phyloP scores from a whole-genome alignment of 306 rosid genomes.

The Ceratonia siliqua region DNA sequence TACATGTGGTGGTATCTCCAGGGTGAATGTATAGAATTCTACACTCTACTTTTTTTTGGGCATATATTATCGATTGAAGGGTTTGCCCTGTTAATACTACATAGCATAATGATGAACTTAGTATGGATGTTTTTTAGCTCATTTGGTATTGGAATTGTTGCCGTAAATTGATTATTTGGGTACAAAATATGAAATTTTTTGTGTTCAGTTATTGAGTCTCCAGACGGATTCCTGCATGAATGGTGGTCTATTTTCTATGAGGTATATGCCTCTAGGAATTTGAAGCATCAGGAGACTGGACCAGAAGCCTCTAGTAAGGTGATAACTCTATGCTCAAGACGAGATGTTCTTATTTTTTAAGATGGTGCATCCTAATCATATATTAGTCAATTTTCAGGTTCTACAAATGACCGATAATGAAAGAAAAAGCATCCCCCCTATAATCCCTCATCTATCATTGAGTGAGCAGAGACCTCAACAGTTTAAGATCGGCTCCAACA shows the following conservation, averaged over 20 bases:
- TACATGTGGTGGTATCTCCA: not conserved
- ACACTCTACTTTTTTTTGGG: not conserved
- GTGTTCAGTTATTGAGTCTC: slow-evolving; percentile 38
- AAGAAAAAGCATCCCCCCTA: not conserved
- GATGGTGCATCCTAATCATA: not conserved
- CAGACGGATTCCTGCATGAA: slow-evolving; percentile 52
- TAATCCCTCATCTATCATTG: slow-evolving; percentile 27
- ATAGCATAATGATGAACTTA: not conserved
- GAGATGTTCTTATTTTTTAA: not conserved
- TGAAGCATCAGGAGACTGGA: slow-evolving; percentile 7
- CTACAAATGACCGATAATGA: slow-evolving; percentile 26
- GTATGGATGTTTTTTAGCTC: not conserved
- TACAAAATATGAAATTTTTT: slow-evolving; percentile 1
- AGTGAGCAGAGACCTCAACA: slow-evolving; percentile 37
- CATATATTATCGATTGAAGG: not conserved
- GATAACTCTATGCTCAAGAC: not conserved
- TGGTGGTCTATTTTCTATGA: slow-evolving; percentile 66
- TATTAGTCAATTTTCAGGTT: slow-evolving; percentile 43
- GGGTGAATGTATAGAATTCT: not conserved
- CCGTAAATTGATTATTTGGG: slow-evolving; percentile 21
- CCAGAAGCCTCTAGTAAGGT: slow-evolving; percentile 40
- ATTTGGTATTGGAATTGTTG: slow-evolving; percentile 10
- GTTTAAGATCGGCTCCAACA: slow-evolving; percentile 20
- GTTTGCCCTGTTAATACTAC: not conserved
- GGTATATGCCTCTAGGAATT: not conserved